A percentile compares a stretch with the other conserved stretches of the same genome.
phyloP scores from a whole-genome alignment of 2,329 filamentous ascomycete species.

The Tolypocladium capitatum region DNA sequence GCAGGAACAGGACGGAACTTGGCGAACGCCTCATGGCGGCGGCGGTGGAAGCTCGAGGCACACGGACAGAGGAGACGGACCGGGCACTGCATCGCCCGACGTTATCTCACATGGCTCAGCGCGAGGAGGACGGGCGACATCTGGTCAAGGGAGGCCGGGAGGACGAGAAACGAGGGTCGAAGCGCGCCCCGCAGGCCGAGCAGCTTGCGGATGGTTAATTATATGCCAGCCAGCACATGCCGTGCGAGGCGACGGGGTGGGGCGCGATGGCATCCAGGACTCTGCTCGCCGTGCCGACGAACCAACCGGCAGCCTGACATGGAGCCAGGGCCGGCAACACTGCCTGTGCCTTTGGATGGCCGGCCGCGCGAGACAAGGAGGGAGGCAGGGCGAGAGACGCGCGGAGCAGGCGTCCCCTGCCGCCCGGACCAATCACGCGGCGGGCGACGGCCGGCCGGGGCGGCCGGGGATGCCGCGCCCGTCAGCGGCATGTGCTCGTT shows the following conservation, averaged over 20 bases:
- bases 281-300: too few relatives aligned
- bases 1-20: constrained; percentile 4
- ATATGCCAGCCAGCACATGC: background rate
- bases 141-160: background rate
- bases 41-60: background rate
- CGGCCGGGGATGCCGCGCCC: background rate
- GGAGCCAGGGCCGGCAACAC: too few relatives aligned
- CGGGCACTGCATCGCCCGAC: background rate
- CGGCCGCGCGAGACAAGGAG: too few relatives aligned
- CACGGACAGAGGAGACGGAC: background rate
- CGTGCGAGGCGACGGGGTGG: background rate
- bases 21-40: constrained; percentile 1
- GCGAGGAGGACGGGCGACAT: background rate
- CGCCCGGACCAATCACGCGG: background rate
- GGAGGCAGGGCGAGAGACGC: too few relatives aligned
- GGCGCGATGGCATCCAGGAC: too few relatives aligned
- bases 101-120: background rate
- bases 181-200: background rate
- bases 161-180: background rate
- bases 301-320: too few relatives aligned
- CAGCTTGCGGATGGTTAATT: background rate
- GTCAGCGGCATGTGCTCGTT: background rate
- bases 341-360: too few relatives aligned
- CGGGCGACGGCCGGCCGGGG: background rate
- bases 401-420: background rate